These are phyloP conservation scores for Hypoxylon sp. DNA, from an alignment of 2,329 filamentous ascomycete genomes.

Conservation along the genomic window DNA sequence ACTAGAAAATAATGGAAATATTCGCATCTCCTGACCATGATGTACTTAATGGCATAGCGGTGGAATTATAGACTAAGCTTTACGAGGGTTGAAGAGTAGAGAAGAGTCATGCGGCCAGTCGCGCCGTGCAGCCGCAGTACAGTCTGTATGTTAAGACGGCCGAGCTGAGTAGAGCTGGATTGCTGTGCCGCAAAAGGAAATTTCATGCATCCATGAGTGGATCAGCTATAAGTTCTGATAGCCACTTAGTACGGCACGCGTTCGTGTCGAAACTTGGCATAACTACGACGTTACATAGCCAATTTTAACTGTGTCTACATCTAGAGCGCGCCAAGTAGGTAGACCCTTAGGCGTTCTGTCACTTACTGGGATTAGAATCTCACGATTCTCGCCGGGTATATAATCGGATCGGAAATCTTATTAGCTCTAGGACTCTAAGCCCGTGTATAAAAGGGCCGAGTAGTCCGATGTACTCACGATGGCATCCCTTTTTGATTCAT, in stretches of 20 bases:
- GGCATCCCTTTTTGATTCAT: constrained; percentile 3
- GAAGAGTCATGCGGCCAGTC: constrained; percentile 15
- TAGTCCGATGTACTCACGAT: constrained; percentile 13
- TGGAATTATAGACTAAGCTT: constrained; percentile 5
- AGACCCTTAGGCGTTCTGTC: not conserved
- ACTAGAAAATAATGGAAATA: not conserved
- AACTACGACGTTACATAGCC: constrained; percentile 24
- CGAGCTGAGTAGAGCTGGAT: constrained; percentile 20
- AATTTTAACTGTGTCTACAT: constrained; percentile 10
- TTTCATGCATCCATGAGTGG: constrained; percentile 22
- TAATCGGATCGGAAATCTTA: not conserved
- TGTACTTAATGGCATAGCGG: not conserved
- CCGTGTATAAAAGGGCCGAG: constrained; percentile 30
- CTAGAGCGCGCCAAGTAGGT: constrained; percentile 4
- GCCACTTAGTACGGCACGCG: constrained; percentile 11
- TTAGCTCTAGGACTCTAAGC: not conserved
- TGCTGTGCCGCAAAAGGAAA: constrained; percentile 31
- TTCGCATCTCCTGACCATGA: not conserved
- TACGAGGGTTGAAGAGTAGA: not conserved
- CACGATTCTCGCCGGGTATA: constrained; percentile 12
- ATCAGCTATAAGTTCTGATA: not conserved
- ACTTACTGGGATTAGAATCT: constrained; percentile 6
- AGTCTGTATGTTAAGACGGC: not conserved
- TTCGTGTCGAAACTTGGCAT: constrained; percentile 18
- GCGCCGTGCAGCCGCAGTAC: constrained; percentile 4